A percentile compares a stretch with the other conserved stretches of the same genome.
Evolutionary conservation across 2,329 filamentous ascomycete genomes (phyloP).

Genomic region (Sporothrix phasma): DNA sequence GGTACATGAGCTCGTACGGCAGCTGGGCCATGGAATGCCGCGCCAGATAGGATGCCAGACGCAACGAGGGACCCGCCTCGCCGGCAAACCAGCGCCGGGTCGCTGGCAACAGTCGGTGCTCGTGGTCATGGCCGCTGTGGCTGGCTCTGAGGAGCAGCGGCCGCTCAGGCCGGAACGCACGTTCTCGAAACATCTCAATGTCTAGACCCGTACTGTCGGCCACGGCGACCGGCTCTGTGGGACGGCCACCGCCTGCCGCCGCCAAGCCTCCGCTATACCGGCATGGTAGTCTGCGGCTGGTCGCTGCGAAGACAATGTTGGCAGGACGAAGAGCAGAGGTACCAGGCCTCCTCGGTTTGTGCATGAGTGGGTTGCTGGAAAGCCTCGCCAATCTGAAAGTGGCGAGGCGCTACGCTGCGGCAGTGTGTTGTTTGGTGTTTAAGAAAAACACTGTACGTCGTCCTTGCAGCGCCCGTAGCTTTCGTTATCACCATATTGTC

Average conservation of each 20-base stretch:
- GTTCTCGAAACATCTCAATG: constrained; percentile 40
- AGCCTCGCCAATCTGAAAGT: background rate
- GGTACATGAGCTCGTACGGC: constrained; percentile 31
- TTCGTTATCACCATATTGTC: background rate
- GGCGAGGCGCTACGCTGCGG: background rate
- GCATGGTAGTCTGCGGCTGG: background rate
- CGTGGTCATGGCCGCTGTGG: constrained; percentile 22
- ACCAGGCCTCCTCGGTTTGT: background rate
- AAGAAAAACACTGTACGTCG: background rate
- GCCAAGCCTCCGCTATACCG: constrained; percentile 34
- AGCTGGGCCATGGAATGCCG: constrained; percentile 26
- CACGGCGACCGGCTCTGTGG: constrained; percentile 1
- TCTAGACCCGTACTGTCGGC: constrained; percentile 12
- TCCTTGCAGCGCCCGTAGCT: too few relatives aligned
- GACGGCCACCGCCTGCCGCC: constrained; percentile 3
- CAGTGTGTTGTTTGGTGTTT: background rate
- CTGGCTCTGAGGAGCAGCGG: constrained; percentile 42
- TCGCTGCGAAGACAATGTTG: background rate
- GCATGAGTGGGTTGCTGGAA: background rate
- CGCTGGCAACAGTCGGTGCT: constrained; percentile 42
- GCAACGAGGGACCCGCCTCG: background rate
- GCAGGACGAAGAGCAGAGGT: background rate
- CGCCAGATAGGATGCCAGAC: constrained; percentile 24
- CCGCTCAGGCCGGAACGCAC: constrained; percentile 41
- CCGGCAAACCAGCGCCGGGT: constrained; percentile 48